Base-by-base conservation (phyloP, 768 basidiomycete species). In the Asterophora parasitica region DNA sequence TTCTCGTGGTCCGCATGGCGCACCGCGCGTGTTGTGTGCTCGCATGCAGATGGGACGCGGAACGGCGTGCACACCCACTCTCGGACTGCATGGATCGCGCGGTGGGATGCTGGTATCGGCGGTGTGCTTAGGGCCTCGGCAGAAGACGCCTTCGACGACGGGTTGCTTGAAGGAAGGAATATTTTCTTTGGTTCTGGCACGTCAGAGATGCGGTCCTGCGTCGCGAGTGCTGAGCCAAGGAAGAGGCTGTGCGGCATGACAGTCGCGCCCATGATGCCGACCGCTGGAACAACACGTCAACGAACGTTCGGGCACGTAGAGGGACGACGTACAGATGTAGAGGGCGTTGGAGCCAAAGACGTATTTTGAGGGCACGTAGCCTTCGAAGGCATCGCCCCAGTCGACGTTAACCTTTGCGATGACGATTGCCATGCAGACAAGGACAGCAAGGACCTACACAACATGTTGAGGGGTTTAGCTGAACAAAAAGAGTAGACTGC, bases 181-280 rank as follows among this genome's bases (percentile, higher is more conserved):
- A 59, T 58, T 34, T 49, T 43, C 28, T 55, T n/a, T n/a, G n/a
- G 51, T 16, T 58, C 50, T n/a, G 68, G 54, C 7, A 64, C 61
- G 31, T 65, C 65, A 1, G 70, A 67, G 11, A 90, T 58, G 37
- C 92, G 72, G 48, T 92, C 84, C 60, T 92, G 88, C 0, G 89
- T 92, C 2, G 91, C 85, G 4, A 96, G 78, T 26, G 82, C 79
- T 2, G 89, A 91, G 4, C 92, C 93, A 12, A 96, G 73, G 71
- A 88, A 92, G n/a, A 96, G 72, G 50, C 85, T 85, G 63, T 94
- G 92, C 0, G 92, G 92, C 92, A 94, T 94, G 50, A 92, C 84
- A 2, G 91, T 96, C 1, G 91, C 90, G 26, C 87, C 85, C 1
- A 88, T 59, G 42, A 90, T 82, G 31, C 86, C 86, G 45, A 87